A percentile compares a stretch with the other conserved stretches of the same genome.
Conservation (phyloP, 805 yeast species). For the Tetrapisispora phaffii region DNA sequence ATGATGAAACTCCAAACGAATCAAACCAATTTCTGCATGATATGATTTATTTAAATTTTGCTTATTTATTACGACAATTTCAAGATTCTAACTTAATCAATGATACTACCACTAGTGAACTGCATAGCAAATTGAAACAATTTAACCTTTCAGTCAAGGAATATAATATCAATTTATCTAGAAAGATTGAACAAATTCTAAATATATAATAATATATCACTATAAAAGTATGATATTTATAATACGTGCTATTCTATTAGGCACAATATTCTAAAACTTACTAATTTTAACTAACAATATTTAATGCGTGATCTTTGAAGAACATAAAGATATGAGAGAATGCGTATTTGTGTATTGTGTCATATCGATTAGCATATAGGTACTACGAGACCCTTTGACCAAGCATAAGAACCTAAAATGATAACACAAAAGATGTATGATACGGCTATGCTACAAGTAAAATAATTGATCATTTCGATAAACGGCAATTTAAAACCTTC, state of each 20-base stretch:
- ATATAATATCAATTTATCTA: slow-evolving; percentile 3
- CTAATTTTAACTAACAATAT: background rate
- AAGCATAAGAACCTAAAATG: slow-evolving; percentile 61
- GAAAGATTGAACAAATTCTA: background rate
- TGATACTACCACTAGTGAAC: background rate
- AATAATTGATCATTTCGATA: slow-evolving; percentile 41
- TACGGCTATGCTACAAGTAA: slow-evolving; percentile 34
- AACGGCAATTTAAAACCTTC: slow-evolving; percentile 43
- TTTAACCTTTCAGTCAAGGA: background rate
- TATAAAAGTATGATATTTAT: too few relatives aligned
- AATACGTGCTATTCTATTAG: too few relatives aligned
- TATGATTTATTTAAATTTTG: slow-evolving; percentile 12
- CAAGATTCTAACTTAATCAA: slow-evolving; percentile 2
- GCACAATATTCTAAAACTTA: background rate
- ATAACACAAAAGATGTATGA: slow-evolving; percentile 45
- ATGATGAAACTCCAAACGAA: background rate
- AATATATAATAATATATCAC: background rate
- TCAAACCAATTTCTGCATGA: slow-evolving; percentile 3
- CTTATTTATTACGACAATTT: slow-evolving; percentile 10
- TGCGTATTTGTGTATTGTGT: background rate
- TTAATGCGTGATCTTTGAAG: too few relatives aligned
- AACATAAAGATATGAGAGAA: background rate
- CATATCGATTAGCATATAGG: slow-evolving; percentile 8
- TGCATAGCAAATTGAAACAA: slow-evolving; percentile 2
- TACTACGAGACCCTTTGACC: slow-evolving; percentile 38